A percentile compares a stretch with the other conserved stretches of the same genome.
Evolutionary conservation across 768 basidiomycete species (phyloP).

Genomic region (Phylloporus sp.): DNA sequence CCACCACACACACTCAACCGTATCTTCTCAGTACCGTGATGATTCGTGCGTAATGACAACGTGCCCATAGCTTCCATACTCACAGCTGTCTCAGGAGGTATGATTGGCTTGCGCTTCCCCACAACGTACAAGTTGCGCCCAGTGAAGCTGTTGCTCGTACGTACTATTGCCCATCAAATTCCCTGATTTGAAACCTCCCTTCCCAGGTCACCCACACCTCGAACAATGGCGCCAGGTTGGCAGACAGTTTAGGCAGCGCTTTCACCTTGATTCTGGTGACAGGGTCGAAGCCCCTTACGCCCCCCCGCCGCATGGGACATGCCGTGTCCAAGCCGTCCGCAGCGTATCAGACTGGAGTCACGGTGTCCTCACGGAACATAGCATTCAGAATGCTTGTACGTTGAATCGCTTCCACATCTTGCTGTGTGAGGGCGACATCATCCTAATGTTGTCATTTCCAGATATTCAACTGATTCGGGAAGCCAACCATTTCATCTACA

Average conservation of each 20-base stretch:
- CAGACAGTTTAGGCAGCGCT: conserved; percentile 57
- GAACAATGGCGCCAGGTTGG: conserved; percentile 58
- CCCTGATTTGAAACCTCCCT: background rate
- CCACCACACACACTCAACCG: conserved; percentile 1
- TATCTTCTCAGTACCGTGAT: conserved; percentile 28
- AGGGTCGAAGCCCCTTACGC: conserved; percentile 40
- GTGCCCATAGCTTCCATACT: background rate
- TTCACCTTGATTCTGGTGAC: conserved; percentile 46
- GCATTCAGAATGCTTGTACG: conserved; percentile 92
- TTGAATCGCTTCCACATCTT: conserved; percentile 15
- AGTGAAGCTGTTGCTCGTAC: conserved; percentile 63
- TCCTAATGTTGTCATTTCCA: conserved; percentile 22
- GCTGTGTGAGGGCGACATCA: background rate
- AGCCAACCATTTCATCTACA: conserved; percentile 87
- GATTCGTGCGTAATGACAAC: conserved; percentile 40
- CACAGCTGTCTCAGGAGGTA: conserved; percentile 36
- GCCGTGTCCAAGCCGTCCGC: conserved; percentile 76
- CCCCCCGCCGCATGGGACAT: conserved; percentile 45
- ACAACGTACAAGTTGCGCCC: conserved; percentile 56
- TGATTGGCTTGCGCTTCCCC: conserved; percentile 78
- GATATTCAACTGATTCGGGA: conserved; percentile 80
- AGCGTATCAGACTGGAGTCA: conserved; percentile 94
- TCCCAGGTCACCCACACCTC: conserved; percentile 61
- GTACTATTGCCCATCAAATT: conserved; percentile 15
- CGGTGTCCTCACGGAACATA: conserved; percentile 84